Evolutionary conservation across 1,139 yeast genomes (phyloP).

Genomic region (Hyphopichia khmerensis): DNA sequence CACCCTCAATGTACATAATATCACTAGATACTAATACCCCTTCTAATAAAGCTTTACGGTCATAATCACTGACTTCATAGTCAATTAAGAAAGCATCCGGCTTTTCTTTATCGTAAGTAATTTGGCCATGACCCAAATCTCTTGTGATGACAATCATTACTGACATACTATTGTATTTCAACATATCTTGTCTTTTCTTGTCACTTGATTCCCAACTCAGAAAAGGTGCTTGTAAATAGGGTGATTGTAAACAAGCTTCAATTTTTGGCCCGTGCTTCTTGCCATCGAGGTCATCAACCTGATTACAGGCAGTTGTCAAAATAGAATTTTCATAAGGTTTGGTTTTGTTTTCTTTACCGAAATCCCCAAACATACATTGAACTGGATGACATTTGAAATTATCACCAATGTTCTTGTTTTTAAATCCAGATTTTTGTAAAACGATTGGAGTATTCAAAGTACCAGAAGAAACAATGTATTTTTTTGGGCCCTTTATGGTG

Average conservation of each 20-base stretch:
- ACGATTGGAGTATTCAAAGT: constrained; percentile 52
- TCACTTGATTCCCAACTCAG: constrained; percentile 46
- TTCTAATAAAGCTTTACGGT: constrained; percentile 38
- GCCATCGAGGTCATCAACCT: constrained; percentile 54
- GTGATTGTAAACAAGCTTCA: constrained; percentile 51
- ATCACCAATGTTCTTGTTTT: constrained; percentile 51
- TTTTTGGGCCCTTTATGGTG: constrained; percentile 45
- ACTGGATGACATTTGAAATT: constrained; percentile 58
- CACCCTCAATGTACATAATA: constrained; percentile 52
- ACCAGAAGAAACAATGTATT: constrained; percentile 50
- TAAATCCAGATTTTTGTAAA: constrained; percentile 52
- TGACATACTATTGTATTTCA: constrained; percentile 40
- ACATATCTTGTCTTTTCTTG: constrained; percentile 30
- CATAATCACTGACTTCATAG: constrained; percentile 43
- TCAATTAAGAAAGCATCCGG: constrained; percentile 41
- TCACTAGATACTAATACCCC: constrained; percentile 46
- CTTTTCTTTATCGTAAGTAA: constrained; percentile 32
- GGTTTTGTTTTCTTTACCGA: constrained; percentile 31
- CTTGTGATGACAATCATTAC: constrained; percentile 49
- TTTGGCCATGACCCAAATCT: constrained; percentile 45
- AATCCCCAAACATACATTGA: constrained; percentile 42
- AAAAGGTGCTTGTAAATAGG: constrained; percentile 37
- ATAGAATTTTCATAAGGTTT: constrained; percentile 45
- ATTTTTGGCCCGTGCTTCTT: constrained; percentile 56
- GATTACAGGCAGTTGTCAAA: constrained; percentile 51